Evolutionary conservation across 2,329 filamentous ascomycete genomes (phyloP).

Genomic region (Mycosphaerella sp.): DNA sequence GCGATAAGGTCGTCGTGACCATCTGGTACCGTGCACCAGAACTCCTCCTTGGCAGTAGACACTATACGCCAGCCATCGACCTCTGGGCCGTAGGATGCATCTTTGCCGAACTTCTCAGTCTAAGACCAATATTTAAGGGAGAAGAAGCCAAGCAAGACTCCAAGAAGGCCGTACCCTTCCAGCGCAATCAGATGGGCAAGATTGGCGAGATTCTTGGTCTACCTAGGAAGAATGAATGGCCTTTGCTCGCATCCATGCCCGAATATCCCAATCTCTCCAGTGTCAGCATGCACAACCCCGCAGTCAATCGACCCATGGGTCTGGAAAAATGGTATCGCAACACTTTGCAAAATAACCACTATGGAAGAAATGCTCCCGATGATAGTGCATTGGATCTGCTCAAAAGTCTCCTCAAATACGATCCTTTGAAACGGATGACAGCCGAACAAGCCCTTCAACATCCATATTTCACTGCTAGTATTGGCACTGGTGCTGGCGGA

Average conservation of each 20-base stretch:
- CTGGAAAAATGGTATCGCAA: constrained; percentile 63
- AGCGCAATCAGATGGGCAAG: constrained; percentile 98
- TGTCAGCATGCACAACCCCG: constrained; percentile 41
- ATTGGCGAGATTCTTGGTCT: constrained; percentile 95
- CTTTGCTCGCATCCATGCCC: constrained; percentile 74
- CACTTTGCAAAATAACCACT: constrained; percentile 45
- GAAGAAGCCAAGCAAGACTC: constrained; percentile 99
- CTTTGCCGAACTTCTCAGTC: constrained; percentile 84
- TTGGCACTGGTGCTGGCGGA: too few relatives aligned
- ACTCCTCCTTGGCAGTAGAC: constrained; percentile 81
- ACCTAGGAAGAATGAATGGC: constrained; percentile 84
- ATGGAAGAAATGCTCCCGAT: constrained; percentile 48
- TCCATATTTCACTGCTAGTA: constrained; percentile 63
- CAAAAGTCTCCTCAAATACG: constrained; percentile 79
- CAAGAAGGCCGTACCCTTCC: constrained; percentile 96
- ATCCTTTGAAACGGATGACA: constrained; percentile 80
- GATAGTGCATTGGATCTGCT: constrained; percentile 68
- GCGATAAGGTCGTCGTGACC: constrained; percentile 97
- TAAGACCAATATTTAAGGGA: constrained; percentile 95
- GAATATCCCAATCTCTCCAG: constrained; percentile 55
- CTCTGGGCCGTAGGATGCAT: constrained; percentile 98
- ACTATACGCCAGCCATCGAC: constrained; percentile 95
- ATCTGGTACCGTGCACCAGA: constrained; percentile 99
- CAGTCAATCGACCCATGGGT: constrained; percentile 48
- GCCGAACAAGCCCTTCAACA: constrained; percentile 85